A percentile compares a stretch with the other conserved stretches of the same genome.
Conservation (phyloP, 192 early-diverging fungal species). For the Umbelopsis isabellina region DNA sequence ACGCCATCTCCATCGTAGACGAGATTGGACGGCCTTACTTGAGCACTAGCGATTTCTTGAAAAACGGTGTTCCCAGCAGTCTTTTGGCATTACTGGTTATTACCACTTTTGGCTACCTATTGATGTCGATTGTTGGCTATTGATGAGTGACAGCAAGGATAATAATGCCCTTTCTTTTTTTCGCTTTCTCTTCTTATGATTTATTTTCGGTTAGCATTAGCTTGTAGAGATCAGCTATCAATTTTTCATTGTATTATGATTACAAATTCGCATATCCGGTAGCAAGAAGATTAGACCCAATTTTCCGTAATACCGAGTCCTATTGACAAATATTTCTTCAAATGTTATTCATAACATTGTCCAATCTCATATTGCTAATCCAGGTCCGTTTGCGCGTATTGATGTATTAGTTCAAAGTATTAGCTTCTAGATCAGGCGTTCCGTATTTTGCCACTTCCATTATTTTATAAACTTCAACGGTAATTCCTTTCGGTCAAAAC, state of each 20-base stretch:
- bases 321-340: no score
- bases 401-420: no score
- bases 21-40: constrained; percentile 84
- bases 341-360: no score
- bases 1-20: constrained; percentile 92
- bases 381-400: no score
- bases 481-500: no score
- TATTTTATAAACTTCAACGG: no score
- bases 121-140: constrained; percentile 65
- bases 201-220: neutral
- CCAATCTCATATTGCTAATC: no score
- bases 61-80: constrained; percentile 77
- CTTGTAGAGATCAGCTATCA: neutral
- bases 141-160: constrained; percentile 35
- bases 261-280: no score
- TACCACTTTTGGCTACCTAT: constrained; percentile 75
- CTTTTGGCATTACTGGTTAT: constrained; percentile 72
- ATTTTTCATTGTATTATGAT: no score
- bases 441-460: no score
- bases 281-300: neutral
- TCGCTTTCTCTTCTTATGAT: neutral
- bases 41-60: constrained; percentile 81
- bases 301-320: neutral
- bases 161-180: neutral
- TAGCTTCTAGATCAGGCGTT: no score